phyloP scores from a whole-genome alignment of 257 asterid genomes.

The Forsythia viridissima region DNA sequence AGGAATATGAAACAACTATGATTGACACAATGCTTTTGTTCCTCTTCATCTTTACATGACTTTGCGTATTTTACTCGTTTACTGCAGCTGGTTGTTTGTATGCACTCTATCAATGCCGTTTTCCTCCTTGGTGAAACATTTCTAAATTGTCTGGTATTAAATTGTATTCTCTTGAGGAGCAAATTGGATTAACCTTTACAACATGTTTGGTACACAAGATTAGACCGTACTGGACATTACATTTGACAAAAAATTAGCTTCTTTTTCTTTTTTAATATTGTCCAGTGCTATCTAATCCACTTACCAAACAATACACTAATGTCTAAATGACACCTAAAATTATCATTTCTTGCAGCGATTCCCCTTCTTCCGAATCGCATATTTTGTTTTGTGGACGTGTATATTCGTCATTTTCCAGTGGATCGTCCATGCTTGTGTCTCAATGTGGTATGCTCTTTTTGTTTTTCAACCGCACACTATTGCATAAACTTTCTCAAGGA shows the following conservation, averaged over 20 bases:
- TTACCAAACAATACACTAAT: background rate
- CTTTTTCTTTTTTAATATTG: background rate
- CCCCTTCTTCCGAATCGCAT: slow-evolving; percentile 86
- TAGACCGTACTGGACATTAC: slow-evolving; percentile 11
- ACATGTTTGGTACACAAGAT: background rate
- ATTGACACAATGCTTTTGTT: background rate
- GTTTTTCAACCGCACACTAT: background rate
- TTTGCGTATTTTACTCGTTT: background rate
- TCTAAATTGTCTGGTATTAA: slow-evolving; percentile 61
- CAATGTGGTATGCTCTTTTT: slow-evolving; percentile 43
- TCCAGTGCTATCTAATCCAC: background rate
- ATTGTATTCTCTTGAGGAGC: slow-evolving; percentile 8
- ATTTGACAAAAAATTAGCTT: background rate
- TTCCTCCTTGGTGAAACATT: slow-evolving; percentile 65
- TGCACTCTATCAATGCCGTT: slow-evolving; percentile 77
- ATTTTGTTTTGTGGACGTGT: slow-evolving; percentile 71
- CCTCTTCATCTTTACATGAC: background rate
- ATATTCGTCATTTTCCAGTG: slow-evolving; percentile 77
- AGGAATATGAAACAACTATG: background rate
- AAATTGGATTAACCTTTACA: background rate
- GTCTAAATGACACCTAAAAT: background rate
- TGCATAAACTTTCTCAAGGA: background rate
- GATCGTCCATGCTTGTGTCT: slow-evolving; percentile 70
- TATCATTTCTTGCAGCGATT: slow-evolving; percentile 58
- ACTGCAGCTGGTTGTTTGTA: slow-evolving; percentile 58